A percentile compares a stretch with the other conserved stretches of the same genome.
Conservation (phyloP, 2,329 filamentous ascomycete species). For the Alternaria novae-zelandiae region DNA sequence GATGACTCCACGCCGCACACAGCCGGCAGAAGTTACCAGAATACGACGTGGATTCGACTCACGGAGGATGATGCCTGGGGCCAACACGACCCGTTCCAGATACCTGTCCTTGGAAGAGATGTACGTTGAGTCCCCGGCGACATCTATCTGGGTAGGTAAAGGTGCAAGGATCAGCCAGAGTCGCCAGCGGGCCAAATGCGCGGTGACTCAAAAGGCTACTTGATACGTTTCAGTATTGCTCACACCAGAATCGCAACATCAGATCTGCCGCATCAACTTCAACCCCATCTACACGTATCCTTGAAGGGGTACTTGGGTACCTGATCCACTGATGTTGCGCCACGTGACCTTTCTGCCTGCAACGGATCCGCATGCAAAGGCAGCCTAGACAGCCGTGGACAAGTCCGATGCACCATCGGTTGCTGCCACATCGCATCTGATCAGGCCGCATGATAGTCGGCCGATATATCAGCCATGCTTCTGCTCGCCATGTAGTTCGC, state of each 20-base stretch:
- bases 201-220: not conserved
- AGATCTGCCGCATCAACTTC: not conserved
- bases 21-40: constrained; percentile 10
- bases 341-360: constrained; percentile 3
- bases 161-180: not conserved
- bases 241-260: not conserved
- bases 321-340: constrained; percentile 2
- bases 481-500: constrained; percentile 22
- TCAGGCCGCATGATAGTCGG: constrained; percentile 26
- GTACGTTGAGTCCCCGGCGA: not conserved
- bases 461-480: constrained; percentile 11
- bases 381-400: constrained; percentile 26
- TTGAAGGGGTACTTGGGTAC: not conserved
- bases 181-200: not conserved
- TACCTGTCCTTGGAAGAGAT: not conserved
- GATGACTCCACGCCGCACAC: constrained; percentile 3
- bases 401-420: not conserved
- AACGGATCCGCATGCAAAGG: constrained; percentile 6
- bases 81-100: not conserved
- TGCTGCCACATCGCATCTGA: constrained; percentile 24
- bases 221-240: not conserved
- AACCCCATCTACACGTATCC: not conserved
- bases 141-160: not conserved
- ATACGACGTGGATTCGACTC: not conserved
- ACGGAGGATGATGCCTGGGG: not conserved